These are phyloP conservation scores for Lithospermum erythrorhizon DNA, from an alignment of 257 asterid genomes.

Conservation along the genomic window DNA sequence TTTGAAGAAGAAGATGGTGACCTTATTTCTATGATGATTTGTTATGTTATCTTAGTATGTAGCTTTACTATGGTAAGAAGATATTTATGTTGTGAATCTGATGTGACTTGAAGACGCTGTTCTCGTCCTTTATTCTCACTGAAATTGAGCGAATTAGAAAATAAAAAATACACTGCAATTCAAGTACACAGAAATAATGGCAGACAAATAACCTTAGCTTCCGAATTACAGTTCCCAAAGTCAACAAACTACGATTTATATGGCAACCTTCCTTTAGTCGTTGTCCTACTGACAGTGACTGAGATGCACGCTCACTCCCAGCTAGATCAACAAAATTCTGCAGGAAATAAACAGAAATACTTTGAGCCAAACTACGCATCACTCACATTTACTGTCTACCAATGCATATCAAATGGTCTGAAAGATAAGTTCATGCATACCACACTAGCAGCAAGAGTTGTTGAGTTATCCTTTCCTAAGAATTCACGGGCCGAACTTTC, in stretches of 20 bases:
- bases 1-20: background rate
- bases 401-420: background rate
- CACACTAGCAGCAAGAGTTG: constrained; percentile 98
- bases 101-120: background rate
- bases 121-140: background rate
- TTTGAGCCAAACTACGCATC: background rate
- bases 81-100: background rate
- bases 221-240: constrained; percentile 89
- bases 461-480: constrained; percentile 86
- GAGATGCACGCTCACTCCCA: constrained; percentile 99
- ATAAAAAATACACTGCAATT: constrained; percentile 2
- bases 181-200: constrained; percentile 2
- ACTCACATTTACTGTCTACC: background rate
- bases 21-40: background rate
- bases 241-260: constrained; percentile 92
- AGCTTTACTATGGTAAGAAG: background rate
- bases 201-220: constrained; percentile 59
- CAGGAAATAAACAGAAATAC: constrained; percentile 18
- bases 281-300: constrained; percentile 86
- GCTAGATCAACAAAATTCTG: constrained; percentile 99
- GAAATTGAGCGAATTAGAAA: too few relatives aligned
- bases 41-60: background rate
- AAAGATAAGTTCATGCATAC: constrained; percentile 30
- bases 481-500: constrained; percentile 99
- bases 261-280: constrained; percentile 99